These are phyloP conservation scores for Colletotrichum navitas DNA, from an alignment of 2,329 filamentous ascomycete species.

Conservation along the genomic window DNA sequence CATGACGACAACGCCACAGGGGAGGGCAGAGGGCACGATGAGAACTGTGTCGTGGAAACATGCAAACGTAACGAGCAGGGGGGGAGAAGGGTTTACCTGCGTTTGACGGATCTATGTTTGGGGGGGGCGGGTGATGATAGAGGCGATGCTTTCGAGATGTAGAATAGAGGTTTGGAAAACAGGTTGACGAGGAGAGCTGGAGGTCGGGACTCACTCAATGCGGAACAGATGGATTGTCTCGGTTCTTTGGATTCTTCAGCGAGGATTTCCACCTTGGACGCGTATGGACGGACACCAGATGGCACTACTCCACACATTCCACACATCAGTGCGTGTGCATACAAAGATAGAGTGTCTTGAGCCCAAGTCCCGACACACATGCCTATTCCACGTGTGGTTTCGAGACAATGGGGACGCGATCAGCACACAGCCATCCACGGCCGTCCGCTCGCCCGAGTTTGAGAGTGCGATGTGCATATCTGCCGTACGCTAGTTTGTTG, in stretches of 20 bases:
- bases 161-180: no score
- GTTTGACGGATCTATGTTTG: background rate
- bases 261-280: background rate
- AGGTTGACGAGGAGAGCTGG: background rate
- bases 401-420: conserved; percentile 1
- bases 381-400: conserved; percentile 1
- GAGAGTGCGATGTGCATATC: background rate
- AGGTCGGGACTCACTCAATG: background rate
- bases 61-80: background rate
- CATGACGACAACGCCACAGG: conserved; percentile 20
- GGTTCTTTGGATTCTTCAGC: background rate
- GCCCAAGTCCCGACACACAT: background rate
- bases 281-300: no score
- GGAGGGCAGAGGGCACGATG: background rate
- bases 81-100: background rate
- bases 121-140: background rate
- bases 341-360: background rate
- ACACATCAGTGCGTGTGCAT: background rate
- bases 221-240: background rate
- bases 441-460: background rate
- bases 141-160: background rate
- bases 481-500: no score
- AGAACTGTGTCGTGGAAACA: background rate
- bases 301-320: background rate
- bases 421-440: background rate